phyloP scores from a whole-genome alignment of 2,329 filamentous ascomycete species.

The Fusarium sarcochroum region DNA sequence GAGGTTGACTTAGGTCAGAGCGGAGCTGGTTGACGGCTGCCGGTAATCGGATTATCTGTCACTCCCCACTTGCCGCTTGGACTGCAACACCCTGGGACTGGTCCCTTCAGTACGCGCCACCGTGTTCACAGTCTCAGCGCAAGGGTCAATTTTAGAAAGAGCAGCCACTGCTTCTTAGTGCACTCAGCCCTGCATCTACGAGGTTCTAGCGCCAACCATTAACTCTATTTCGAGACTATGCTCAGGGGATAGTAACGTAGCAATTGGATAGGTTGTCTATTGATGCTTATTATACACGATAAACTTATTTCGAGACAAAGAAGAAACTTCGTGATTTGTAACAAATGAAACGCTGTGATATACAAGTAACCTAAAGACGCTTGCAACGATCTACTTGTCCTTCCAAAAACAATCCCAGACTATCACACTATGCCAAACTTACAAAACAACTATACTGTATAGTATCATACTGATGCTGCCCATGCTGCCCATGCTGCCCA shows the following conservation, averaged over 20 bases:
- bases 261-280: background rate
- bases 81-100: slow-evolving; percentile 27
- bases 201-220: slow-evolving; percentile 26
- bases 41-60: slow-evolving; percentile 55
- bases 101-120: slow-evolving; percentile 51
- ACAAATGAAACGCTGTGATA: slow-evolving; percentile 25
- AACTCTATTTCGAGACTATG: slow-evolving; percentile 20
- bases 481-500: slow-evolving; percentile 7
- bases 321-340: background rate
- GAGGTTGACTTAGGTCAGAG: slow-evolving; percentile 15
- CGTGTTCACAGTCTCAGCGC: slow-evolving; percentile 51
- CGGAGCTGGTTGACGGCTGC: slow-evolving; percentile 31
- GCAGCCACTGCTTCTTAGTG: slow-evolving; percentile 34
- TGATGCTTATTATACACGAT: background rate
- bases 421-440: slow-evolving; percentile 2
- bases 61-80: slow-evolving; percentile 44
- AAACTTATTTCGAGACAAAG: background rate
- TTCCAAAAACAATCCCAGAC: slow-evolving; percentile 10
- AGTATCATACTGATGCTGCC: slow-evolving; percentile 5
- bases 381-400: slow-evolving; percentile 16
- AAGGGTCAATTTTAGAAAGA: slow-evolving; percentile 32
- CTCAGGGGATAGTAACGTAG: background rate
- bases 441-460: slow-evolving; percentile 18
- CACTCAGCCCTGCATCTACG: slow-evolving; percentile 35
- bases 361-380: slow-evolving; percentile 2